Percentiles rank a stretch among this genome's conserved stretches.
Evolutionary conservation across 2,329 filamentous ascomycete genomes (phyloP).

Genomic region (Leptographium lundbergii): DNA sequence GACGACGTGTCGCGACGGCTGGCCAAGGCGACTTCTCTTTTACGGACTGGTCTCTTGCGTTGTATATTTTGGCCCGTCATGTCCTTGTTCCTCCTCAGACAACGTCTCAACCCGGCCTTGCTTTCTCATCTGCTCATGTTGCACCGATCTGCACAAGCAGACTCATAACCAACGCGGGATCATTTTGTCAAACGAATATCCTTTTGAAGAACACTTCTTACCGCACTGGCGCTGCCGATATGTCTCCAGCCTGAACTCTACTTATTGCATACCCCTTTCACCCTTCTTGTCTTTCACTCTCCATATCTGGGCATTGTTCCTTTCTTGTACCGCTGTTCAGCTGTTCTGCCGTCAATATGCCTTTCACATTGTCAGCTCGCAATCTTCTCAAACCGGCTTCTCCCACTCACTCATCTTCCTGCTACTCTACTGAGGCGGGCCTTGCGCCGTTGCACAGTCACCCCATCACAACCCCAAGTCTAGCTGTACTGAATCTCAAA

Average conservation of each 20-base stretch:
- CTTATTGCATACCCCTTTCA: background rate
- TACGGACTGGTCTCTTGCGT: background rate
- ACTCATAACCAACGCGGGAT: background rate
- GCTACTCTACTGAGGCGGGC: background rate
- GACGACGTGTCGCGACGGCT: background rate
- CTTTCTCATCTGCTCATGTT: background rate
- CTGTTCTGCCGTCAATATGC: background rate
- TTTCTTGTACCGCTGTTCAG: background rate
- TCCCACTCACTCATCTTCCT: background rate
- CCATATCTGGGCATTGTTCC: background rate
- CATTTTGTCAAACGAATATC: background rate
- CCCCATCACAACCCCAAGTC: slow-evolving; percentile 33
- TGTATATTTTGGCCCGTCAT: background rate
- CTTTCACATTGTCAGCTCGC: background rate
- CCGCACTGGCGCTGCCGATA: background rate
- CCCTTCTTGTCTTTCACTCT: background rate
- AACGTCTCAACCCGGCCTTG: background rate
- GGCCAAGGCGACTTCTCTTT: background rate
- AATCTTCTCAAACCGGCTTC: background rate
- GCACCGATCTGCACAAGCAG: background rate
- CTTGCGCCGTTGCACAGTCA: background rate
- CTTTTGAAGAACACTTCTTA: background rate
- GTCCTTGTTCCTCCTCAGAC: background rate
- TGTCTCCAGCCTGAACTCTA: background rate
- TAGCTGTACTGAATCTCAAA: slow-evolving; percentile 50